Evolutionary conservation across 2,329 filamentous ascomycete species (phyloP).

Genomic region (Ophiostoma piceae): DNA sequence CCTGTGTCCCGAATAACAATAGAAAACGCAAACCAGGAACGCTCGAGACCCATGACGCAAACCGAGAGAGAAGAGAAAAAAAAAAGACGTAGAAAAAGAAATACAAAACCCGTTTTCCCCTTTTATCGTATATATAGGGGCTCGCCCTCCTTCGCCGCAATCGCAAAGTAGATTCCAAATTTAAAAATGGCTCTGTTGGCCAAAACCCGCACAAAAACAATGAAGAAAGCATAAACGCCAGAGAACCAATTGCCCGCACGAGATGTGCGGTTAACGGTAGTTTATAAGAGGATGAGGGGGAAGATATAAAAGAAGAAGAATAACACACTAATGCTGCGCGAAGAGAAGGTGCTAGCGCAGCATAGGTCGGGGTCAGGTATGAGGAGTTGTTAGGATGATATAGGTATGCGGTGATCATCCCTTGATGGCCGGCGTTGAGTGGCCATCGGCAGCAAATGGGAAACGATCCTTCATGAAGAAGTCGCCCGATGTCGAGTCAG

Average conservation of each 20-base stretch:
- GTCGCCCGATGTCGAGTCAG: slow-evolving; percentile 44
- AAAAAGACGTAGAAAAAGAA: background rate
- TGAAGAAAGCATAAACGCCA: background rate
- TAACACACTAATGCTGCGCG: slow-evolving; percentile 16
- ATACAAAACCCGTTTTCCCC: background rate
- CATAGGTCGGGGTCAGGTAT: background rate
- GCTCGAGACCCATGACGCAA: background rate
- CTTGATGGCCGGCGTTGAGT: slow-evolving; percentile 45
- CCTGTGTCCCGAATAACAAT: background rate
- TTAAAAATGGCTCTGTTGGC: background rate
- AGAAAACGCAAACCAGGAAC: background rate
- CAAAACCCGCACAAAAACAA: background rate
- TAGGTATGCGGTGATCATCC: slow-evolving; percentile 30
- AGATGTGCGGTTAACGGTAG: background rate
- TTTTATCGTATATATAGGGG: slow-evolving; percentile 13
- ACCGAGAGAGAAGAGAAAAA: background rate
- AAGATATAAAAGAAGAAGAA: slow-evolving; percentile 2
- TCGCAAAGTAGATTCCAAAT: background rate
- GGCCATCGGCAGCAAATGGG: slow-evolving; percentile 45
- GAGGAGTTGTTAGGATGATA: background rate
- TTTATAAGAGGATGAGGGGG: background rate
- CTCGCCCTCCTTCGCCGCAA: slow-evolving; percentile 6
- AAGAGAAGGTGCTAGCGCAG: slow-evolving; percentile 9
- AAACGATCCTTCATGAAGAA: slow-evolving; percentile 45
- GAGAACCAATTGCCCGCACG: background rate